Evolutionary conservation across 2,329 filamentous ascomycete species (phyloP), one percentile per base, ranked within the genome.

Genomic region (Penicillium sp.): DNA sequence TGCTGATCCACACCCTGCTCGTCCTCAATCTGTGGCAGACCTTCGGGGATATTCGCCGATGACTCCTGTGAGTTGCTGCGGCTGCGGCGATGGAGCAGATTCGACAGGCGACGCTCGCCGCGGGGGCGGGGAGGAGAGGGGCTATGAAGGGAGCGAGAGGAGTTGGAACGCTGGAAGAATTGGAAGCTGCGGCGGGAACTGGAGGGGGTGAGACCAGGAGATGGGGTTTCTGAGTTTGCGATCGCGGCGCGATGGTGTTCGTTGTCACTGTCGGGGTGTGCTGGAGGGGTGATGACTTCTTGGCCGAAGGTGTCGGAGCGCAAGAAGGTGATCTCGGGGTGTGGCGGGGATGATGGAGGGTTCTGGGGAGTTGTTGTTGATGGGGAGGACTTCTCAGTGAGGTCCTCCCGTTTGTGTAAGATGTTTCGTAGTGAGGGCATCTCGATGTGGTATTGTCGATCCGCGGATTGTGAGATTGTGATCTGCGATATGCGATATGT

Each of bases 221-320:
- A 55, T 8, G 28, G 28, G 28, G 28, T 31, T 57, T 59, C 37
- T 54, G 55, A 49, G 41, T 52, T 20, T 53, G 53, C 50, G 59
- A 59, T 52, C 42, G 50, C 48, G 42, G 63, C 15, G 59, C 42
- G 35, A 58, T 54, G 12, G 55, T 64, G 65, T 68, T 82, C 82
- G 58, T 79, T 81, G 14, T 31, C 28, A 5, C 28, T 78, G 77
- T 28, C 28, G 28, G 60, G 51, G 66, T 82, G 83, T 54, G 74
- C 73, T 6, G 92, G 90, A 11, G 91, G 90, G 57, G 86, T 82
- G 73, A 96, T 91, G 65, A 89, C 80, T 75, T 97, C 92, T 73
- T 92, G 85, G 1, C 88, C 87, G 65, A 87, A 79, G 0, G 93
- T 96, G 72, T 96, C 94, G 65, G 91, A 89, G 62, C 92, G 89